Evolutionary conservation across 2,329 filamentous ascomycete genomes (phyloP).

Genomic region (Penicillium vulpinum): DNA sequence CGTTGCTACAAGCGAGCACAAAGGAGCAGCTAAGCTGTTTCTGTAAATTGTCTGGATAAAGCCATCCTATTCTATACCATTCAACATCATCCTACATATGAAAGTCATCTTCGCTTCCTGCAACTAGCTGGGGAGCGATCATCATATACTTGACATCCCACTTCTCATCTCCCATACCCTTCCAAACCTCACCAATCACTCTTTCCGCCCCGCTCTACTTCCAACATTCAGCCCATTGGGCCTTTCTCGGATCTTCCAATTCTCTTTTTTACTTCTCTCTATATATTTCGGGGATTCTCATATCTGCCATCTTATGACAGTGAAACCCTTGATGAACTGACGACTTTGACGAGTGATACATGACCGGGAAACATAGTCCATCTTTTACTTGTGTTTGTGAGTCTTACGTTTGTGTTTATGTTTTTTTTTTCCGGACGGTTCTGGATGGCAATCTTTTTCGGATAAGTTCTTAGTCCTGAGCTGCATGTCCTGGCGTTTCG

Average conservation of each 20-base stretch:
- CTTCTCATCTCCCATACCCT: background rate
- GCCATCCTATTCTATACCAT: slow-evolving; percentile 6
- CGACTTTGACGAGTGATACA: slow-evolving; percentile 40
- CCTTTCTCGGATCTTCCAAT: background rate
- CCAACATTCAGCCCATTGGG: background rate
- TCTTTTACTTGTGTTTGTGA: slow-evolving; percentile 25
- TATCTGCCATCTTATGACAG: slow-evolving; percentile 15
- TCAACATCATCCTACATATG: slow-evolving; percentile 1
- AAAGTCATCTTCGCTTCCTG: slow-evolving; percentile 13
- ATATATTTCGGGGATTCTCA: slow-evolving; percentile 19
- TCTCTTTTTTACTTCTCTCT: slow-evolving; percentile 16
- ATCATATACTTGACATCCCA: slow-evolving; percentile 4
- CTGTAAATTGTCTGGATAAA: slow-evolving; percentile 23
- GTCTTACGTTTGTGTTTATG: slow-evolving; percentile 28
- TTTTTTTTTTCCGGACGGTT: slow-evolving; percentile 3
- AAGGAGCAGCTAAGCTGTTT: slow-evolving; percentile 36
- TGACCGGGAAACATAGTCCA: slow-evolving; percentile 22
- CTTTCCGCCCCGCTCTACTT: background rate
- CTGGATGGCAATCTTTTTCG: slow-evolving; percentile 18
- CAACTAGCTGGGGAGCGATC: slow-evolving; percentile 1
- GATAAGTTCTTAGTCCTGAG: slow-evolving; percentile 14
- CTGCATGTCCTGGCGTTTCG: slow-evolving; percentile 35
- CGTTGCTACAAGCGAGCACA: slow-evolving; percentile 51
- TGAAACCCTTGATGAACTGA: slow-evolving; percentile 35
- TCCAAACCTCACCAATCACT: background rate